Base-by-base conservation (phyloP, 202 grass and related monocot species). In the Tripidium arundinaceum region DNA sequence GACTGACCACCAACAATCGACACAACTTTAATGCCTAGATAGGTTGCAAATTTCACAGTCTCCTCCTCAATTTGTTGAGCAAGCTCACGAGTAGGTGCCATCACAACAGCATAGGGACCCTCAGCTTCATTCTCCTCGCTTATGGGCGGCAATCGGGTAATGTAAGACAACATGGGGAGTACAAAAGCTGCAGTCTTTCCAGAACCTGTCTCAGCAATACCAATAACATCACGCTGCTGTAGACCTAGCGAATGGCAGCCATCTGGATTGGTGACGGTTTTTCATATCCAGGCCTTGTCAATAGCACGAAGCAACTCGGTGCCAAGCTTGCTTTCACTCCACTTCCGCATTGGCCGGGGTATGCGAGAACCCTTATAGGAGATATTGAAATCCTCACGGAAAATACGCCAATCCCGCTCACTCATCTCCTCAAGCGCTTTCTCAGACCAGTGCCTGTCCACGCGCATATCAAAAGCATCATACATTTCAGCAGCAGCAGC, bases 31-130 rank as follows among this genome's bases (percentile, higher is more conserved):
- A 92, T 98, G 70, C 94, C 91, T 13, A 98, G 83, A 76, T 89
- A 94, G 27, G 91, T 91, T 18, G 92, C 94, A 68, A 98, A 94
- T 75, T 98, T 98, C 16, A 94, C 90, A 0, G 94, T 94, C 83
- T 98, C 94, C 60, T 94, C 91, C 79, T 98, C 94, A 74, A 98
- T 98, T 71, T 98, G 94, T 70, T 98, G 94, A 14, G 94, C 94
- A 71, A 98, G 91, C 81, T 94, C 94, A 84, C 92, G 91, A 33
- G 92, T 98, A 70, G 94, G 94, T 10, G 91, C 94, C 94, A 98
- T 92, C 58, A 98, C 94, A 78, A 98, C 91, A 2, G 92, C 94
- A 79, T 98, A 98, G 34, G 94, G 94, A 74, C 94, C 94, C 79
- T 98, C 92, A 6, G 91, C 94, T 54, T 98, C 89, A 76, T 98